Base-by-base conservation (phyloP, 2,329 filamentous ascomycete genomes). In the Colletotrichum echinochloae region DNA sequence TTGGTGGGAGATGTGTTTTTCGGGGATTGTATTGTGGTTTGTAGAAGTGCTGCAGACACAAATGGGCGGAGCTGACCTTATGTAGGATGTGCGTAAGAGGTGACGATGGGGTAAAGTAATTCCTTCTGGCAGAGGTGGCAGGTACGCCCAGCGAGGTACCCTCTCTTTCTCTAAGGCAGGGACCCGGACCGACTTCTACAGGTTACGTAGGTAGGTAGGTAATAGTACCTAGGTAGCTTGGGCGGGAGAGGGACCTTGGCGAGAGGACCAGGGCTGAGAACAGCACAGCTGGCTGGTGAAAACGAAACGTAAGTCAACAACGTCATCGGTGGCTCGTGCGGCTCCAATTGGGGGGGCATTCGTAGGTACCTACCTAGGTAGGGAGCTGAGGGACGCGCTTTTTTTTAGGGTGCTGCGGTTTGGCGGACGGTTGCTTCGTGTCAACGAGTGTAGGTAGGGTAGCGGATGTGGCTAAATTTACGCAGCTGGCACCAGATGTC, bases 291-390 rank as follows among this genome's bases (percentile, higher is more conserved):
- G n/a, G 35, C 59, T 23, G n/a, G 30, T 44, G 46, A 49, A 54
- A 62, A 59, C 55, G 48, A 54, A 39, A 63, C 62, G 70, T 65
- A 65, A 73, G 70, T 72, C 72, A 63, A 73, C 72, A 73, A 73
- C 72, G 72, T 73, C 72, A 73, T 73, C 54, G 63, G 63, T 73
- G 72, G 72, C 72, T 71, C 61, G 70, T 72, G 72, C 65, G 28
- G 48, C 49, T 33, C n/a, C 26, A 14, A 18, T n/a, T 33, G 8
- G 33, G 28, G 28, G 41, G 56, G 52, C 8, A 41, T 12, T 12
- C 16, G 20, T 33, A 33, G 5, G 48, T n/a, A 46, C 35, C 9
- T n/a, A 46, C 30, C 30, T 33, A 33, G n/a, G n/a, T n/a, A 51
- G 37, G 39, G 60, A 63, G 60, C 60, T 56, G 46, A 63, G 33